Conservation (phyloP, 495 filamentous ascomycete genomes). For the Parathielavia hyrcaniae region DNA sequence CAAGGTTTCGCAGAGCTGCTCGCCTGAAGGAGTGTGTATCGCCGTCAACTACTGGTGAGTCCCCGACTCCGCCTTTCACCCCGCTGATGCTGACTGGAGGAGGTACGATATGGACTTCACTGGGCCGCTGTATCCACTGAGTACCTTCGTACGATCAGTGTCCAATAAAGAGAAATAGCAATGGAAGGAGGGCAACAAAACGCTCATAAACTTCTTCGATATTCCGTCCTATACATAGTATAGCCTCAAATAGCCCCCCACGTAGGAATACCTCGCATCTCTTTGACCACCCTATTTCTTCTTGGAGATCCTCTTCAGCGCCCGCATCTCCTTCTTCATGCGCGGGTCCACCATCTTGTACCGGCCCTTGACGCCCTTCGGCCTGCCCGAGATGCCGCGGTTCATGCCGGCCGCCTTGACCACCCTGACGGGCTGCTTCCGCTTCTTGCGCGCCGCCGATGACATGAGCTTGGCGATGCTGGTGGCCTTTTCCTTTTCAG, state of each 20-base stretch:
- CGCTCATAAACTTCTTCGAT: background rate
- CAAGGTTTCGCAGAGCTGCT: slow-evolving; percentile 63
- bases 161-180: slow-evolving; percentile 7
- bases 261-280: background rate
- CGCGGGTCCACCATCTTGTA: slow-evolving; percentile 98
- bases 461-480: slow-evolving; percentile 76
- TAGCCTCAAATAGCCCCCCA: background rate
- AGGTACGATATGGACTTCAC: slow-evolving; percentile 68
- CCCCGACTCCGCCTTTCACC: background rate
- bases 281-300: slow-evolving; percentile 26
- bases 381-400: slow-evolving; percentile 59
- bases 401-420: slow-evolving; percentile 85
- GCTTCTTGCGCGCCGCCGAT: slow-evolving; percentile 78
- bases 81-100: slow-evolving; percentile 1
- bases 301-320: slow-evolving; percentile 66
- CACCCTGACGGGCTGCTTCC: slow-evolving; percentile 73
- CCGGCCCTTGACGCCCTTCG: slow-evolving; percentile 71
- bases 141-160: slow-evolving; percentile 46
- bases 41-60: slow-evolving; percentile 75
- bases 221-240: background rate
- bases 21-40: slow-evolving; percentile 58
- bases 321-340: slow-evolving; percentile 97
- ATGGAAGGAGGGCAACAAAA: background rate
- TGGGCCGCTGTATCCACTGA: slow-evolving; percentile 53
- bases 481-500: slow-evolving; percentile 88